Evolutionary conservation across 352 stramenopile species (phyloP), one percentile per base, ranked within the genome.

Genomic region (Globisporangium emineosum): DNA sequence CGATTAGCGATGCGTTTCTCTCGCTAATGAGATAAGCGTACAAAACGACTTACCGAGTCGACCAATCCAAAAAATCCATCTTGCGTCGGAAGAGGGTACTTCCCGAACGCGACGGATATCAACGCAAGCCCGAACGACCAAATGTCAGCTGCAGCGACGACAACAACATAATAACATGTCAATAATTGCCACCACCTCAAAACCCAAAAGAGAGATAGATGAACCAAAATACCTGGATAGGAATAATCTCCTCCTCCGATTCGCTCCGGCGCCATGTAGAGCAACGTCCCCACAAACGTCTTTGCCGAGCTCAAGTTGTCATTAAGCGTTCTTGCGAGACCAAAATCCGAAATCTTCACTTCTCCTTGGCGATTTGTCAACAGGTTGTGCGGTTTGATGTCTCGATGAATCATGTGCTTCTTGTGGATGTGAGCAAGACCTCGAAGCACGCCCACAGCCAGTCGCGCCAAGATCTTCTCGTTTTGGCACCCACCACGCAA

Each of bases 181-280:
- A n/a, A n/a, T n/a, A n/a, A n/a, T 40, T 13, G 30, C n/a, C 30
- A 0, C 19, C n/a, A 43, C 43, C 15, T n/a, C 7, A 21, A 13
- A 57, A 33, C 4, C 25, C 17, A 13, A 45, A 45, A 17, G 0
- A 50, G 2, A n/a, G 50, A 17, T 12, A 33, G 23, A n/a, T 43
- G 2, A 23, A 5, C 27, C 27, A 43, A 13, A 56, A 51, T 63
- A 91, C 82, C 75, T 74, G 87, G 74, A 69, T 91, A 97, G 8
- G 79, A 94, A 72, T 98, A 98, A 62, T 94, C 86, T 1, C 90
- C 87, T 12, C 91, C 91, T 27, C 86, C 85, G 62, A 98, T 97
- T 15, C 95, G 85, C 71, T 98, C 94, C 21, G 95, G 95, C 2
- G 91, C 90, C 95, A 98, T 98, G 71, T 98, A 98, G 4, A 96